Percentiles rank a stretch among this genome's conserved stretches.
Evolutionary conservation across 345 rosid genomes (phyloP).

Genomic region (Salix arbutifolia): DNA sequence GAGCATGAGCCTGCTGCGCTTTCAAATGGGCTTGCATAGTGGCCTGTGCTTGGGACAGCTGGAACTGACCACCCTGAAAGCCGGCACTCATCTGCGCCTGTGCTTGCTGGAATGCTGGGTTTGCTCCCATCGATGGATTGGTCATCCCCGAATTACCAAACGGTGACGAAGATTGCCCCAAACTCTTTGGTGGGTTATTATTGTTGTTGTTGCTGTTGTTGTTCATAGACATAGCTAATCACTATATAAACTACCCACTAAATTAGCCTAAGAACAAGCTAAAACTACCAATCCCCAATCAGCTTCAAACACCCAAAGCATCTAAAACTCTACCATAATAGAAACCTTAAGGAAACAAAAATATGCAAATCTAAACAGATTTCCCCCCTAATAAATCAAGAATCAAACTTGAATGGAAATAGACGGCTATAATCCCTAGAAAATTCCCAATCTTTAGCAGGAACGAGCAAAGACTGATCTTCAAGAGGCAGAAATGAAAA

Average conservation of each 20-base stretch:
- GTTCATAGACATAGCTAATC: constrained; percentile 46
- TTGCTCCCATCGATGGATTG: constrained; percentile 47
- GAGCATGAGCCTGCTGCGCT: constrained; percentile 39
- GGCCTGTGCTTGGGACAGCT: constrained; percentile 68
- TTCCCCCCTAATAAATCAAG: no score
- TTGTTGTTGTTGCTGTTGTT: constrained; percentile 25
- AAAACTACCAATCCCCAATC: neutral
- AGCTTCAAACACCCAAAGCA: neutral
- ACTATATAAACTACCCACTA: neutral
- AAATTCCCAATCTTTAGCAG: neutral
- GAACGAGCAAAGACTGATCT: neutral
- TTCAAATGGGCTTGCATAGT: constrained; percentile 50
- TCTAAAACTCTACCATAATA: neutral
- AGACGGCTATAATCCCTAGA: neutral
- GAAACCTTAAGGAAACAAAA: neutral
- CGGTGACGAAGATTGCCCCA: constrained; percentile 62
- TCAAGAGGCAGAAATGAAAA: neutral
- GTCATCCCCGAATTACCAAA: constrained; percentile 74
- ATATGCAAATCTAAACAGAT: neutral
- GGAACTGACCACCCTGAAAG: constrained; percentile 62
- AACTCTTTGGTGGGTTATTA: constrained; percentile 54
- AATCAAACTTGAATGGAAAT: neutral
- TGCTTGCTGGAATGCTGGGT: constrained; percentile 50
- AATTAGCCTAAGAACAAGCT: neutral
- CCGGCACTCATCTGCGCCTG: constrained; percentile 49